phyloP scores from a whole-genome alignment of 805 yeast species.

The Phaffomyces antillensis region DNA sequence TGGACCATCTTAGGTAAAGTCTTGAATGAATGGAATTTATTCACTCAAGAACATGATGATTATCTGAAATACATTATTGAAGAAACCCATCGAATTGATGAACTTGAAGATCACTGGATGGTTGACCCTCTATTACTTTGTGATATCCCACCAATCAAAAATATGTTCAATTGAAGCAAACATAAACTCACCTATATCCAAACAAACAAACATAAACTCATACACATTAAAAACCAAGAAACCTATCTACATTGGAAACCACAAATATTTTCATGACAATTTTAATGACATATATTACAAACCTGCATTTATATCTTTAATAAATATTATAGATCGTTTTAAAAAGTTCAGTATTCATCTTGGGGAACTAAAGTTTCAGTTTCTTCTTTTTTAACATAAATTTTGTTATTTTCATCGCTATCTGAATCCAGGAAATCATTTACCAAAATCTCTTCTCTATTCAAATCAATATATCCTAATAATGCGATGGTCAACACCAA shows the following conservation, averaged over 20 bases:
- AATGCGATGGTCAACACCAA: slow-evolving; percentile 13
- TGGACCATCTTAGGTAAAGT: slow-evolving; percentile 36
- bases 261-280: neutral
- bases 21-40: slow-evolving; percentile 43
- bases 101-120: slow-evolving; percentile 4
- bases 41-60: slow-evolving; percentile 43
- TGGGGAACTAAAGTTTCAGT: neutral
- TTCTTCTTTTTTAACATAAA: neutral
- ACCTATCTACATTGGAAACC: no score
- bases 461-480: slow-evolving; percentile 10
- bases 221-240: no score
- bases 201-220: no score
- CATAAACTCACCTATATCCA: no score
- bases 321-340: no score
- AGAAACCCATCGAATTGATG: slow-evolving; percentile 3
- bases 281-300: neutral
- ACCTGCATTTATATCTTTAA: no score
- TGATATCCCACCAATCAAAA: slow-evolving; percentile 11
- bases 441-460: neutral
- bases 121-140: slow-evolving; percentile 12
- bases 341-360: no score
- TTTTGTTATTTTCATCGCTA: neutral
- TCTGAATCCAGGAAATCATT: neutral
- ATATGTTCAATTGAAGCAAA: neutral
- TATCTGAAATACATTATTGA: slow-evolving; percentile 8